Percentiles rank a stretch among this genome's conserved stretches.
Evolutionary conservation across 2,329 filamentous ascomycete species (phyloP).

Genomic region (Gyromitra esculenta): DNA sequence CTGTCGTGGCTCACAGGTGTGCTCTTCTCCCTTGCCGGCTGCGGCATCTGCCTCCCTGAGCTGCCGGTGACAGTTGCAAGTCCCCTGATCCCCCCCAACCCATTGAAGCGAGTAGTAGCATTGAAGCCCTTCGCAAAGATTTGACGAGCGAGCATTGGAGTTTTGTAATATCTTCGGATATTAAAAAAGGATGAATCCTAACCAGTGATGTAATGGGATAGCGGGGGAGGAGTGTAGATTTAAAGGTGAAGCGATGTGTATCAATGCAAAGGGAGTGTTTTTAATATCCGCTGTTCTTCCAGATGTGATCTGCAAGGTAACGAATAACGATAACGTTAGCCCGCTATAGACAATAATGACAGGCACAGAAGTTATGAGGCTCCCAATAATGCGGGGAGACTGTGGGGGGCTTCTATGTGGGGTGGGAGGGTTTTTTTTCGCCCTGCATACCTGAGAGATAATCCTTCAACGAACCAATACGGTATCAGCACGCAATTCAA

Average conservation of each 20-base stretch:
- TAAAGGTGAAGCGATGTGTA: constrained; percentile 27
- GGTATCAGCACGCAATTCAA: constrained; percentile 62
- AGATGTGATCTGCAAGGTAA: constrained; percentile 61
- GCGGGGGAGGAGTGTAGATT: constrained; percentile 45
- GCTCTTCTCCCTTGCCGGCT: constrained; percentile 66
- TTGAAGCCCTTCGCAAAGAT: constrained; percentile 65
- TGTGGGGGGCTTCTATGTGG: constrained; percentile 41
- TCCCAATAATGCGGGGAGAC: constrained; percentile 66
- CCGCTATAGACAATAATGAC: constrained; percentile 61
- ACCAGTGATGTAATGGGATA: constrained; percentile 33
- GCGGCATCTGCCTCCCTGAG: constrained; percentile 74
- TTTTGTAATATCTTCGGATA: background rate
- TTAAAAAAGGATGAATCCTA: constrained; percentile 48
- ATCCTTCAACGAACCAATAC: constrained; percentile 65
- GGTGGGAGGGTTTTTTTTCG: constrained; percentile 62
- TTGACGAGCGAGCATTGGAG: constrained; percentile 71
- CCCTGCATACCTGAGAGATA: constrained; percentile 75
- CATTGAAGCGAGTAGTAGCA: constrained; percentile 63
- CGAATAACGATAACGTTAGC: constrained; percentile 62
- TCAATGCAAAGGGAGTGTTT: constrained; percentile 40
- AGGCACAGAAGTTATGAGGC: constrained; percentile 17
- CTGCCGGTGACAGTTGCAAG: constrained; percentile 75
- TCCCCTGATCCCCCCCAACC: constrained; percentile 63
- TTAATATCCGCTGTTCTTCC: constrained; percentile 63
- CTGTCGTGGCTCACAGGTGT: constrained; percentile 77